Evolutionary conservation across 2,329 filamentous ascomycete genomes (phyloP), one percentile per base, ranked within the genome.

Genomic region (Trichophyton mentagrophytes): DNA sequence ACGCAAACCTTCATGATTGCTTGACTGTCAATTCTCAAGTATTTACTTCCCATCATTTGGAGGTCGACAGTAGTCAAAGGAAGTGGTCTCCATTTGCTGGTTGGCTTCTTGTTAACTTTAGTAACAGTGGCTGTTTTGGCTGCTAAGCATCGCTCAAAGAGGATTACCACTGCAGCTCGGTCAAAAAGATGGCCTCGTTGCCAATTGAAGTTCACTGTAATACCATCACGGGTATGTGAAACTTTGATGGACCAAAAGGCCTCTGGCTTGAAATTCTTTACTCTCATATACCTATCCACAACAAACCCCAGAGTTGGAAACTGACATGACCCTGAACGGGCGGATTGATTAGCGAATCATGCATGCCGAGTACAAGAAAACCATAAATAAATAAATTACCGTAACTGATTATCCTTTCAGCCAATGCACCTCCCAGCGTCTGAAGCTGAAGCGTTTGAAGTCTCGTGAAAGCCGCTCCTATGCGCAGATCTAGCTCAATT

Each of bases 221-320:
- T 89, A 3, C 82, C 79, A 42, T 96, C 86, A 58, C 89, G 86
- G 47, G 79, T 82, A 68, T 96, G 88, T 68, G 84, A 85, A 44
- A 99, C 80, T 67, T 87, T 92, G 77, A 99, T 95, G 62, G 82
- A 82, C 93, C 93, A 99, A 73, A 97, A 99, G 0, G 83, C 78
- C 70, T 99, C 93, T 0, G 92, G 88, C 0, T 93, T 85, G 72
- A 99, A 99, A 67, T 95, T 96, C 64, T 89, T 86, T 58, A 99
- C 93, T 58, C 89, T 85, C 67, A 96, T 89, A 72, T 97, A 99
- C 56, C 92, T 85, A 73, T 99, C 93, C 5, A 99, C 93, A 1
- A 99, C 92, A 66, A 99, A 99, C 0, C 93, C 93, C 3, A 99
- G 79, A 0, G 93, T 97, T 1, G 93, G 93, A 68, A 99, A 99